A percentile compares a stretch with the other conserved stretches of the same genome.
Conservation (phyloP, 768 basidiomycete genomes). For the Candolleomyces eurysporus region DNA sequence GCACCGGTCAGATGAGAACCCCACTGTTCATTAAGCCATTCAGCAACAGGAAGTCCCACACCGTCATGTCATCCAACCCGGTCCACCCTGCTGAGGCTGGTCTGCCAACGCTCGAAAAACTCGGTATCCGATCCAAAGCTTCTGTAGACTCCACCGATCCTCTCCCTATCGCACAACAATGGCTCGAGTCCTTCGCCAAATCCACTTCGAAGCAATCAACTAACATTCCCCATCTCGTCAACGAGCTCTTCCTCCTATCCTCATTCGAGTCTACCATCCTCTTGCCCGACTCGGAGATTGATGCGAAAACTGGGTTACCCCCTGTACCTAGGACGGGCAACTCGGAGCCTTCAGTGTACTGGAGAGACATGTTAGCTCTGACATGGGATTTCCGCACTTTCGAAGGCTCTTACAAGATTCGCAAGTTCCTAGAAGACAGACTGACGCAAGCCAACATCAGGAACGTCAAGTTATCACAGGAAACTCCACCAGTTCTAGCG, state of each 20-base stretch:
- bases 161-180: constrained; percentile 30
- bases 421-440: constrained; percentile 45
- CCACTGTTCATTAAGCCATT: neutral
- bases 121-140: constrained; percentile 22
- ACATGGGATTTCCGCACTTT: constrained; percentile 67
- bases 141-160: constrained; percentile 33
- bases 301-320: neutral
- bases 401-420: constrained; percentile 38
- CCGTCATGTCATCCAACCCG: neutral
- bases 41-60: neutral
- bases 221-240: constrained; percentile 30
- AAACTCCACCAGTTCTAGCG: constrained; percentile 25
- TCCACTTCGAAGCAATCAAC: constrained; percentile 26
- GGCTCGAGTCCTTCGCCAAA: constrained; percentile 39
- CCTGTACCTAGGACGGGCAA: constrained; percentile 8
- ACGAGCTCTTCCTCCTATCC: constrained; percentile 33
- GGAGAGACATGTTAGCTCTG: constrained; percentile 61
- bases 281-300: neutral
- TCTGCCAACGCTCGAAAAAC: constrained; percentile 28
- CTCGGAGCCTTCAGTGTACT: constrained; percentile 33
- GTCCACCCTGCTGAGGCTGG: constrained; percentile 21
- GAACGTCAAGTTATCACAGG: constrained; percentile 22
- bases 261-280: constrained; percentile 12
- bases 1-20: neutral
- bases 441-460: constrained; percentile 27